phyloP scores from a whole-genome alignment of 257 asterid genomes.

The Sherardia arvensis region DNA sequence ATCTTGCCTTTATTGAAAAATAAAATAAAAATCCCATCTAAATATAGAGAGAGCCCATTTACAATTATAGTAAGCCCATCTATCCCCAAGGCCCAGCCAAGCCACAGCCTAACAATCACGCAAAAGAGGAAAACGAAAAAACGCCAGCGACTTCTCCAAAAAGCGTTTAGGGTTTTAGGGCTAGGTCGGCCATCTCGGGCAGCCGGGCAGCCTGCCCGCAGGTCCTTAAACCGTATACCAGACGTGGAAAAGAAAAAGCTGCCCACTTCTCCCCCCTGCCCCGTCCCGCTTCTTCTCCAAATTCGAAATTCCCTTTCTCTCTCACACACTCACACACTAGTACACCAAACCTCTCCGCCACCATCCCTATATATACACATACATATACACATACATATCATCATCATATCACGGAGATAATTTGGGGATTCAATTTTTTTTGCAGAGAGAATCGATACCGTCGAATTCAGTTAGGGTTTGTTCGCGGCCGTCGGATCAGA shows the following conservation, averaged over 20 bases:
- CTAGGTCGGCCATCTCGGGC: conserved; percentile 26
- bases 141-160: not conserved
- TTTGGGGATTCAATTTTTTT: not conserved
- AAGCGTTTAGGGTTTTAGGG: conserved; percentile 19
- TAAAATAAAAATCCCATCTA: not conserved
- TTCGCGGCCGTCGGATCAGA: not conserved
- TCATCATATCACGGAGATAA: too few relatives aligned
- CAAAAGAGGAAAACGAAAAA: not conserved
- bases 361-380: not conserved
- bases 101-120: not conserved
- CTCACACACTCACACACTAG: not conserved
- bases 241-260: not conserved
- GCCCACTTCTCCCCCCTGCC: conserved; percentile 1
- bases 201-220: conserved; percentile 35
- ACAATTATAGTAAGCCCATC: not conserved
- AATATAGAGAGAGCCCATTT: too few relatives aligned
- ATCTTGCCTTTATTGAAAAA: not conserved
- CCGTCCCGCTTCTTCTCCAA: conserved; percentile 54
- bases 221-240: not conserved
- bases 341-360: not conserved
- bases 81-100: not conserved
- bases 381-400: too few relatives aligned
- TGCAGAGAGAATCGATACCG: not conserved
- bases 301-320: conserved; percentile 34
- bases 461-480: not conserved